These are phyloP conservation scores for Roridomyces roridus DNA, from an alignment of 768 basidiomycete species.

Conservation along the genomic window DNA sequence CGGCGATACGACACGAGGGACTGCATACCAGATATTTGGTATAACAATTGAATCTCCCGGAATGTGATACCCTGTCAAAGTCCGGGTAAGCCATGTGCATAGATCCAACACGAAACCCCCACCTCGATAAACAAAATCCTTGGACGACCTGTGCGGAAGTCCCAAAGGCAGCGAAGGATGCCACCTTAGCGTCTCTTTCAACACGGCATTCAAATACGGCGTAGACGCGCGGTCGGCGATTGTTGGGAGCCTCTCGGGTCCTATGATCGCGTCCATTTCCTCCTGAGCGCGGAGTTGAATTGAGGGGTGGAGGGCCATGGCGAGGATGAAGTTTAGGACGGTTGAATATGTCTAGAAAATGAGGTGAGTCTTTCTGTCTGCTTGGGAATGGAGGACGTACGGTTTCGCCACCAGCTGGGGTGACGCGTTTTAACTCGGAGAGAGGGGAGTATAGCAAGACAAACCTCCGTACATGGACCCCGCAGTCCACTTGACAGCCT, in stretches of 20 bases:
- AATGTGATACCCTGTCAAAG: not conserved
- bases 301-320: slow-evolving; percentile 32
- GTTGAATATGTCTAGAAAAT: not conserved
- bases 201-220: slow-evolving; percentile 29
- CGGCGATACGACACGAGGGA: no score
- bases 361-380: no score
- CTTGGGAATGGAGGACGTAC: not conserved
- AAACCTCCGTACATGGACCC: slow-evolving; percentile 26
- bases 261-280: slow-evolving; percentile 33
- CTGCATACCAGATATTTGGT: slow-evolving; percentile 2
- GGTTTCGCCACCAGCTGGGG: not conserved
- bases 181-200: not conserved
- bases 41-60: not conserved
- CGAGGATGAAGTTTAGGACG: slow-evolving; percentile 20
- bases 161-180: not conserved
- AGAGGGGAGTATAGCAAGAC: not conserved
- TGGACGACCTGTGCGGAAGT: not conserved
- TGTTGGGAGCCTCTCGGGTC: slow-evolving; percentile 28
- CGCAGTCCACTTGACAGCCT: slow-evolving; percentile 18
- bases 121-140: not conserved
- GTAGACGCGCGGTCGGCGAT: slow-evolving; percentile 26
- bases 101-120: no score
- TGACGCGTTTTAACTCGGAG: not conserved
- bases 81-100: not conserved
- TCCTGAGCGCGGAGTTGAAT: slow-evolving; percentile 28